Conservation (phyloP, 2,329 filamentous ascomycete genomes). For the Xylariaceae sp. region DNA sequence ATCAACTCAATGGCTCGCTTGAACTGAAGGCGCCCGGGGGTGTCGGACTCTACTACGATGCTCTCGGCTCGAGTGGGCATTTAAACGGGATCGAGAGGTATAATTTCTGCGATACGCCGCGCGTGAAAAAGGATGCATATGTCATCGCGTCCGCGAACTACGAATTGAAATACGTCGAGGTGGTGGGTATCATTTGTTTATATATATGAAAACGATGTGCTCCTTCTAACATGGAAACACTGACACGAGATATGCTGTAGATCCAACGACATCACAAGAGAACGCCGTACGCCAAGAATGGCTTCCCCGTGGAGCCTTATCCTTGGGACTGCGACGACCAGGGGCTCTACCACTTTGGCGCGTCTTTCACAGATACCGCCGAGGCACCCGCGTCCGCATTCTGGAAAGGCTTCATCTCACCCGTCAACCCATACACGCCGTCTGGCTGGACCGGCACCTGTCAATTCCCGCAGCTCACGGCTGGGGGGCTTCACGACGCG, state of each 20-base stretch:
- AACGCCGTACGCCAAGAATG: conserved; percentile 72
- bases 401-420: conserved; percentile 58
- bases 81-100: conserved; percentile 54
- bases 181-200: conserved; percentile 45
- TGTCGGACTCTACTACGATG: no score
- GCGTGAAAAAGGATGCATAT: conserved; percentile 66
- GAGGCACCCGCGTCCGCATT: conserved; percentile 47
- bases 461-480: conserved; percentile 76
- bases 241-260: conserved; percentile 30
- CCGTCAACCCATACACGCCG: conserved; percentile 61
- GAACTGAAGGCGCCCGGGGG: no score
- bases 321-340: conserved; percentile 68
- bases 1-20: conserved; percentile 45
- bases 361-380: conserved; percentile 41
- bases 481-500: conserved; percentile 65
- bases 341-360: conserved; percentile 63
- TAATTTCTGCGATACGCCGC: conserved; percentile 87
- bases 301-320: conserved; percentile 68
- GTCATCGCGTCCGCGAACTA: conserved; percentile 48
- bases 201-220: no score
- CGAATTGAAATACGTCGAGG: conserved; percentile 67
- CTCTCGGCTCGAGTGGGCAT: conserved; percentile 31
- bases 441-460: conserved; percentile 68
- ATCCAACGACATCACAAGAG: conserved; percentile 83
- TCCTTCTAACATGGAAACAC: not conserved